Evolutionary conservation across 306 rosid genomes (phyloP), one percentile per base, ranked within the genome.

Genomic region (Styphnolobium japonicum): DNA sequence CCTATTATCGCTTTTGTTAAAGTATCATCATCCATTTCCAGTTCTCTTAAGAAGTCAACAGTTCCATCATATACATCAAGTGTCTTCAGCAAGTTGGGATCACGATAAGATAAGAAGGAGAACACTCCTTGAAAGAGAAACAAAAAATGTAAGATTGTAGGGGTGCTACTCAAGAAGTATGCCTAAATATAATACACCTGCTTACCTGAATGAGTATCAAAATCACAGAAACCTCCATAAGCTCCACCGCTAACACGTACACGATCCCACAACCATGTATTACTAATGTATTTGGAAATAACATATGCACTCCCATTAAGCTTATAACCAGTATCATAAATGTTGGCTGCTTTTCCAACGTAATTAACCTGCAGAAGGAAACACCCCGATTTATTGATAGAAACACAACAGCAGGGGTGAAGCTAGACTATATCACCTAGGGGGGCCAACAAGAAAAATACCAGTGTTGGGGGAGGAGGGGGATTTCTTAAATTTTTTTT

Each of bases 231-330:
- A 37, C 99, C 98, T 77, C 99, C 99, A 65, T 95, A 95, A 67
- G 99, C 99, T 65, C 99, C 99, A 48, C 99, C 99, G 63, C 98
- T 93, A 60, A 95, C 99, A 73, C 99, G 87, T 36, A 95, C 97
- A 67, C 96, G 99, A 71, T 95, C 99, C 99, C 99, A 93, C 83
- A 95, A 82, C 99, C 99, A 93, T 40, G 99, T 89, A 84, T 93
- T 93, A 81, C 97, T 83, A 49, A 95, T 91, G 89, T 87, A 71
- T 83, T 95, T 95, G 22, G 97, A 89, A 84, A 95, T 90, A 71
- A 95, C 99, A 89, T 95, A 87, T 5, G 98, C 96, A 83, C 98
- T 95, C 63, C 99, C 98, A 72, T 81, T 82, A 58, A 95, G 96
- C 84, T 85, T 78, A 81, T 95, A 95, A 66, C 99, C 98, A 39